A percentile compares a stretch with the other conserved stretches of the same genome.
phyloP scores from a whole-genome alignment of 2,329 filamentous ascomycete genomes.

The Exophiala oligosperma region DNA sequence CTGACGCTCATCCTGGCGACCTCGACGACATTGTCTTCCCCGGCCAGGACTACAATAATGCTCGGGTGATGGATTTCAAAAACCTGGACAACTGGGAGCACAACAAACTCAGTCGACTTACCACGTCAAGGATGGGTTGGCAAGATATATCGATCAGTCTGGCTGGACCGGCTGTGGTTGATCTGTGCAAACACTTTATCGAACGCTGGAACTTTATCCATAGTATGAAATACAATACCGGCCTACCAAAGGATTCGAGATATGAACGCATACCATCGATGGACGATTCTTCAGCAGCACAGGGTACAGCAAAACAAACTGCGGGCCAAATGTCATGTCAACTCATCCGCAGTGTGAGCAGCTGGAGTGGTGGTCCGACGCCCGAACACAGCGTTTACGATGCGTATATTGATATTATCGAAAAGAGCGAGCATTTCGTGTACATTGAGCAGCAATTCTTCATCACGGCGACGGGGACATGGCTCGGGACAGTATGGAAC shows the following conservation, averaged over 20 bases:
- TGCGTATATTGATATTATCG: constrained; percentile 73
- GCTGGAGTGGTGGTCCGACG: constrained; percentile 60
- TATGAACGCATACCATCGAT: constrained; percentile 5
- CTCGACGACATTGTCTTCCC: constrained; percentile 76
- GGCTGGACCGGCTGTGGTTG: constrained; percentile 71
- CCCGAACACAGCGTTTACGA: constrained; percentile 80
- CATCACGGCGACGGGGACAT: constrained; percentile 73
- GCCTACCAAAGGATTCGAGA: constrained; percentile 4
- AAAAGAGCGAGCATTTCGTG: constrained; percentile 67
- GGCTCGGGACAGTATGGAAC: constrained; percentile 72
- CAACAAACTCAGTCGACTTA: constrained; percentile 79
- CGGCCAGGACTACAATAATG: constrained; percentile 92
- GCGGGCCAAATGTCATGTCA: constrained; percentile 40
- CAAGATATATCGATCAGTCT: constrained; percentile 79
- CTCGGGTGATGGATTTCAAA: constrained; percentile 75
- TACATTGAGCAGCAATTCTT: constrained; percentile 89
- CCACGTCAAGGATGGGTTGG: constrained; percentile 89
- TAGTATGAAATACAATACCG: constrained; percentile 76
- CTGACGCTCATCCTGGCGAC: constrained; percentile 77
- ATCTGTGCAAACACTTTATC: constrained; percentile 73
- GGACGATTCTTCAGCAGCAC: constrained; percentile 34
- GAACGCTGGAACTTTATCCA: constrained; percentile 93
- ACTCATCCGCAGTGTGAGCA: constrained; percentile 45
- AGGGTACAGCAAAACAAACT: constrained; percentile 64
- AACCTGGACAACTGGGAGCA: constrained; percentile 76